phyloP scores from a whole-genome alignment of 2,329 filamentous ascomycete genomes.

The Xylaria sp. region DNA sequence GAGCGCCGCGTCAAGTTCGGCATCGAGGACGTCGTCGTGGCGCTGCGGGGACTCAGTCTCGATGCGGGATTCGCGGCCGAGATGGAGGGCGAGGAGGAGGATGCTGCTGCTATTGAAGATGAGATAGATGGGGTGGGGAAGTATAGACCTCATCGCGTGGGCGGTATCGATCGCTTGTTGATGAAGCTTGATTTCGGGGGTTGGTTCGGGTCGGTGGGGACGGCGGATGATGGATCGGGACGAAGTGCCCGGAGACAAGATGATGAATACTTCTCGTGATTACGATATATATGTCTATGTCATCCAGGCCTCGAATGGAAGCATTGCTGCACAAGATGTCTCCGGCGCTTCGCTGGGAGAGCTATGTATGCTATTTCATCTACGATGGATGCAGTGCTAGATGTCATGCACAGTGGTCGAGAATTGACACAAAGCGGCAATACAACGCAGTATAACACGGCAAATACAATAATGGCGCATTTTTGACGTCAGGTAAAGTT shows the following conservation, averaged over 20 bases:
- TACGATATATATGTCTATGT: background rate
- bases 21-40: constrained; percentile 72
- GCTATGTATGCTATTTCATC: background rate
- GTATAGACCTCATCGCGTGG: constrained; percentile 78
- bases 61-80: constrained; percentile 36
- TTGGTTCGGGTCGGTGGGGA: constrained; percentile 58
- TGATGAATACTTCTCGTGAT: constrained; percentile 14
- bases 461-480: background rate
- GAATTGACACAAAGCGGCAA: no score
- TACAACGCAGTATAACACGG: background rate
- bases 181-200: constrained; percentile 87
- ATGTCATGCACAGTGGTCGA: background rate
- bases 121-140: constrained; percentile 51
- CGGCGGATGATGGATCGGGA: constrained; percentile 6
- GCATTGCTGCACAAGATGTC: background rate
- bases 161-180: constrained; percentile 83
- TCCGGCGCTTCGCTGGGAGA: background rate
- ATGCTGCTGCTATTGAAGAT: constrained; percentile 32
- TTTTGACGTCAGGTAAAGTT: constrained; percentile 5
- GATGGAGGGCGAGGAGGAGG: constrained; percentile 39
- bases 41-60: constrained; percentile 36
- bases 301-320: background rate
- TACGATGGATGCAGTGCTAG: background rate
- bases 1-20: constrained; percentile 73
- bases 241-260: background rate